These are phyloP conservation scores for Lentinula sp. DNA, from an alignment of 768 basidiomycete species.

Conservation along the genomic window DNA sequence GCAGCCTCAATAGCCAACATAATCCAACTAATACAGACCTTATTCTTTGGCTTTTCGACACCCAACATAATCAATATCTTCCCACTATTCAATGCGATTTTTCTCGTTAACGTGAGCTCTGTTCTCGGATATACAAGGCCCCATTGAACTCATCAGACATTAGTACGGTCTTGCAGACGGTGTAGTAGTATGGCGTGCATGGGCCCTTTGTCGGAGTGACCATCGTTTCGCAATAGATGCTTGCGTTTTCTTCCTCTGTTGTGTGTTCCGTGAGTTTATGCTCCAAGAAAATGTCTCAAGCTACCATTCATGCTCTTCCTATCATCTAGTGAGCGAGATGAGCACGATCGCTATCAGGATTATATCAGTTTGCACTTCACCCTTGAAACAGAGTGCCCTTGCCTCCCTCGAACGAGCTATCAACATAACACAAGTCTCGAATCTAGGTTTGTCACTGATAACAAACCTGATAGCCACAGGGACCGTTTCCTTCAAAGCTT, in stretches of 20 bases:
- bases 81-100: neutral
- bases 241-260: neutral
- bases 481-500: conserved; percentile 8
- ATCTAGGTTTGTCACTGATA: conserved; percentile 7
- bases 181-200: conserved; percentile 8
- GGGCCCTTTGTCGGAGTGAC: conserved; percentile 1
- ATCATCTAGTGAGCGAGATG: neutral
- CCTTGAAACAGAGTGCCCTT: neutral
- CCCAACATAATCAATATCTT: neutral
- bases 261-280: neutral
- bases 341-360: neutral
- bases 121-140: neutral
- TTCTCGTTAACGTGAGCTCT: neutral
- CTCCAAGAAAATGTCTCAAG: neutral
- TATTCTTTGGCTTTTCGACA: neutral
- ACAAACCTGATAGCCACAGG: conserved; percentile 11
- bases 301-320: neutral
- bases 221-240: neutral
- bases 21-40: neutral
- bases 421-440: conserved; percentile 8
- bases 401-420: conserved; percentile 2
- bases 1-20: neutral
- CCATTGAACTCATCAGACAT: neutral
- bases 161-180: conserved; percentile 4
- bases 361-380: neutral